These are phyloP conservation scores for Bruguiera parviflora DNA, from an alignment of 345 rosid species.

Conservation along the genomic window DNA sequence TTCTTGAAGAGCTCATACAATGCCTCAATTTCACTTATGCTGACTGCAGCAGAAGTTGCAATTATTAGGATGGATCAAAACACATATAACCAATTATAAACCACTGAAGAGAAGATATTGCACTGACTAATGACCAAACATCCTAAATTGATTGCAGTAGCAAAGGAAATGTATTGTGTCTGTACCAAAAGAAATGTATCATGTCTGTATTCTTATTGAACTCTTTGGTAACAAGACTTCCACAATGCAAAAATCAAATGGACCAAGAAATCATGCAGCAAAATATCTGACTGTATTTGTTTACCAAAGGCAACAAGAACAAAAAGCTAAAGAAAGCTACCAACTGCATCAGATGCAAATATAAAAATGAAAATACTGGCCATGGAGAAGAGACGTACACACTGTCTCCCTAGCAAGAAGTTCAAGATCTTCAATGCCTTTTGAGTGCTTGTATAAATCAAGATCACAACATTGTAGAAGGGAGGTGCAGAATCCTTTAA, in stretches of 20 bases:
- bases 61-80: not conserved
- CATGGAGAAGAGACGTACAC: too few species aligned
- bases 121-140: not conserved
- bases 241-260: not conserved
- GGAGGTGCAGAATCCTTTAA: conserved; percentile 70
- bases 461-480: conserved; percentile 74
- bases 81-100: not conserved
- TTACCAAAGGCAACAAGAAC: too few species aligned
- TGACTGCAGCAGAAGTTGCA: conserved; percentile 54
- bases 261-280: not conserved
- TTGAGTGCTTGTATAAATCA: conserved; percentile 64
- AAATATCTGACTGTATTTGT: too few species aligned
- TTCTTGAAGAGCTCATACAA: conserved; percentile 96
- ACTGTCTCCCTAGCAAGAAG: conserved; percentile 90
- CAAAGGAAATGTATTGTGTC: not conserved
- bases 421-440: conserved; percentile 88
- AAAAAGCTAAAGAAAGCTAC: too few species aligned
- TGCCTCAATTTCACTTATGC: conserved; percentile 97
- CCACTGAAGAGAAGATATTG: not conserved
- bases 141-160: not conserved
- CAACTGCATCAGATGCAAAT: too few species aligned
- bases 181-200: not conserved
- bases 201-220: not conserved
- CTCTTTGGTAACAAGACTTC: not conserved
- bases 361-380: too few species aligned